Percentiles rank a stretch among this genome's conserved stretches.
Evolutionary conservation across 805 yeast species (phyloP).

Genomic region (Metschnikowia lunata): DNA sequence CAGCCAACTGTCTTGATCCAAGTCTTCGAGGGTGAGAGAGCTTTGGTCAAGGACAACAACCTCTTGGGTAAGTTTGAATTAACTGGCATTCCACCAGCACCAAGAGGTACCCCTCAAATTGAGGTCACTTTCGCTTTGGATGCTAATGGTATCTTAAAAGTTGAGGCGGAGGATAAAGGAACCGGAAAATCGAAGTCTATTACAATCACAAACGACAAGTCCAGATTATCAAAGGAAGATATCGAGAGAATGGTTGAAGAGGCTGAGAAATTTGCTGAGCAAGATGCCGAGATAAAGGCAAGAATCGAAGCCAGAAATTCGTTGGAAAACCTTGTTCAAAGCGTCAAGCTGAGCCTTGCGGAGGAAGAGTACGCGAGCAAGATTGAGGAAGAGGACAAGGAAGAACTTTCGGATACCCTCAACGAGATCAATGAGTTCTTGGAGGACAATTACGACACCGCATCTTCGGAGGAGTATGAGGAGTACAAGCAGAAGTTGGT

Average conservation of each 20-base stretch:
- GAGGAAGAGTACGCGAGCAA: conserved; percentile 37
- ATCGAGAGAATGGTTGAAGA: conserved; percentile 21
- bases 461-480: conserved; percentile 87
- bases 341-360: conserved; percentile 13
- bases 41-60: conserved; percentile 22
- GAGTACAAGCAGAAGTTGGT: conserved; percentile 84
- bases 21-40: conserved; percentile 22
- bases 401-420: conserved; percentile 79
- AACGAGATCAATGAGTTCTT: conserved; percentile 84
- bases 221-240: conserved; percentile 20
- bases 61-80: conserved; percentile 21
- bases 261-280: conserved; percentile 20
- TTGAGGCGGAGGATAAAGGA: conserved; percentile 20
- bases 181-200: conserved; percentile 20
- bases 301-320: conserved; percentile 20
- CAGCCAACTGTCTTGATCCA: conserved; percentile 22
- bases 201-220: conserved; percentile 19
- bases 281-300: conserved; percentile 19
- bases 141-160: conserved; percentile 21
- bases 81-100: conserved; percentile 22
- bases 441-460: conserved; percentile 70
- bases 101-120: conserved; percentile 21
- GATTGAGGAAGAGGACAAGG: conserved; percentile 87
- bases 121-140: conserved; percentile 21
- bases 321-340: conserved; percentile 18